Base-by-base conservation (phyloP, 83 land plant species). In the Picea abies region DNA sequence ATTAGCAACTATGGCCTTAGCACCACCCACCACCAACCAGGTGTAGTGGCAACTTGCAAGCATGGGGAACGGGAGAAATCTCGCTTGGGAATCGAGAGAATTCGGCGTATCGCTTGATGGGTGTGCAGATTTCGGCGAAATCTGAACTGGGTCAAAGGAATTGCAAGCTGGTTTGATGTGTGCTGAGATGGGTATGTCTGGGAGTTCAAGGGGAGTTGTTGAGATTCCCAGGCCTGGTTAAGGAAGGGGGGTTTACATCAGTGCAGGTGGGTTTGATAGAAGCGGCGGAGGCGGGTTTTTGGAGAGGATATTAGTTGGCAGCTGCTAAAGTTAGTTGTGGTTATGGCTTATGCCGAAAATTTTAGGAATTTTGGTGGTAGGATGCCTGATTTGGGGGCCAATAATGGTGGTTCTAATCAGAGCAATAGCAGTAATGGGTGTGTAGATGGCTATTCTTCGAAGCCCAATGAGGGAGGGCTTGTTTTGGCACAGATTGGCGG, bases 391-490 rank as follows among this genome's bases (percentile, higher is more conserved):
- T 19, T 29, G 23, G 58, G 58, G 58, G 47, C 23, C 41, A 70
- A 73, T 49, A 41, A 73, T 23, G 22, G 26, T 52, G 58, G 58
- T 52, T 56, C 60, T 11, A 75, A 75, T n/a, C 23, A 75, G 58
- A 47, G 78, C 16, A 75, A 23, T 9, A 75, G 78, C 56, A 75
- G 41, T 47, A 41, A 56, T 47, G 78, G 60, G 22, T 19, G 78
- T 75, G 78, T 47, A 75, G 58, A 75, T 49, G 25, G 78, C 49
- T 75, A 75, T 75, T 75, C 58, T 19, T 75, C 78, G 7, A 56
- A 11, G 60, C 15, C 60, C 60, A 56, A 56, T 56, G 60, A 56
- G 60, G 60, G 60, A 56, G 78, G 49, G 60, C 60, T 75, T 44
- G 78, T 56, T 47, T 12, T 75, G 14, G 78, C 29, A 44, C 78